These are phyloP conservation scores for Sclerotinia subarctica DNA, from an alignment of 2,329 filamentous ascomycete species.

Conservation along the genomic window DNA sequence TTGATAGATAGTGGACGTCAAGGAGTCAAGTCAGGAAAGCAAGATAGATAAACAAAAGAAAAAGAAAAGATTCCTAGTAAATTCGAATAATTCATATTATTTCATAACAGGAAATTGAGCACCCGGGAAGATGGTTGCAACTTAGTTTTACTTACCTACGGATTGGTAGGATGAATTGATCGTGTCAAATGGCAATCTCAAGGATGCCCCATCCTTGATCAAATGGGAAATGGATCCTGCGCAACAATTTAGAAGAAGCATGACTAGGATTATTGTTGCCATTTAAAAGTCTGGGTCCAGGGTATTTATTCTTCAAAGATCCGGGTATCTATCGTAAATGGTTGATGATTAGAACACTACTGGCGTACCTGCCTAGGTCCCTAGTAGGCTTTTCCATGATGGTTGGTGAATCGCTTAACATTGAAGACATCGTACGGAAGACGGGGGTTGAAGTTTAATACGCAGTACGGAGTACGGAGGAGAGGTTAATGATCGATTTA, in stretches of 20 bases:
- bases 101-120: conserved; percentile 17
- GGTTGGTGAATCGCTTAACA: not conserved
- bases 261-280: not conserved
- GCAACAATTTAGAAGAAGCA: not conserved
- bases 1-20: not conserved
- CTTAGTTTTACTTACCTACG: not conserved
- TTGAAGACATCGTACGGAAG: not conserved
- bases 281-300: not conserved
- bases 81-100: conserved; percentile 9
- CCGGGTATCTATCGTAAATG: not conserved
- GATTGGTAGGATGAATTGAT: conserved; percentile 14
- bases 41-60: conserved; percentile 2
- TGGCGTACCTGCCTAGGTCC: no score
- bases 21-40: not conserved
- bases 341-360: conserved; percentile 8
- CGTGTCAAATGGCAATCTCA: conserved; percentile 16
- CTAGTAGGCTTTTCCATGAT: not conserved
- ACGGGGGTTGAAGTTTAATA: no score
- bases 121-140: conserved; percentile 11
- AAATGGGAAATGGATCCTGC: conserved; percentile 5
- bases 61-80: not conserved
- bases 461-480: no score
- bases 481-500: no score
- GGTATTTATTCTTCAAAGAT: not conserved
- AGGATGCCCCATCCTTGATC: conserved; percentile 3